Conservation (phyloP, 331 rosid genomes). For the Prunus yedoensis region DNA sequence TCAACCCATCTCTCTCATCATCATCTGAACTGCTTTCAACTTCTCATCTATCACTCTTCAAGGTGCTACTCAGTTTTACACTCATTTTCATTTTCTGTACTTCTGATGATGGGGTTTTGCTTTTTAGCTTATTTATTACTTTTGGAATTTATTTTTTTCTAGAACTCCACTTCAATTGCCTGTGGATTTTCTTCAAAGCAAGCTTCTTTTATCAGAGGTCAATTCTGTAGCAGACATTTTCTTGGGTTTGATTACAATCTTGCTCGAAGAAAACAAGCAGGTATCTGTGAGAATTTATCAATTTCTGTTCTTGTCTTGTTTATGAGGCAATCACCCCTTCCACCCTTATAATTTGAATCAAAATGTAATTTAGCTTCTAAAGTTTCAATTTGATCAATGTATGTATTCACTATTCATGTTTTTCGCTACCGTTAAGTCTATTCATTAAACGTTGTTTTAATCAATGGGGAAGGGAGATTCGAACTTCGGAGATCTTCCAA, state of each 20-base stretch:
- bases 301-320: background rate
- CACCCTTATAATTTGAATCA: background rate
- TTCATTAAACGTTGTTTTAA: no score
- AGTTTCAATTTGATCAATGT: background rate
- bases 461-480: no score
- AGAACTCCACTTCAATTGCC: slow-evolving; percentile 45
- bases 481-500: no score
- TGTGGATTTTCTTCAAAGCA: slow-evolving; percentile 63
- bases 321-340: background rate
- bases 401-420: no score
- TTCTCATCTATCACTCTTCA: slow-evolving; percentile 33
- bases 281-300: slow-evolving; percentile 23
- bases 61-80: slow-evolving; percentile 34
- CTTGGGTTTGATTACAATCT: slow-evolving; percentile 34
- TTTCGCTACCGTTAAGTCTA: no score
- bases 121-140: background rate
- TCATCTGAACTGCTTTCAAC: slow-evolving; percentile 33
- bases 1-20: slow-evolving; percentile 19
- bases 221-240: slow-evolving; percentile 33
- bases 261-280: slow-evolving; percentile 49
- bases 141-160: background rate
- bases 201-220: slow-evolving; percentile 57
- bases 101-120: background rate
- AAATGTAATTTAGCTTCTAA: background rate
- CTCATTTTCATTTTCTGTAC: background rate